Conservation (phyloP, 139 green algal genomes). For the Chlamydomonas eustigma region DNA sequence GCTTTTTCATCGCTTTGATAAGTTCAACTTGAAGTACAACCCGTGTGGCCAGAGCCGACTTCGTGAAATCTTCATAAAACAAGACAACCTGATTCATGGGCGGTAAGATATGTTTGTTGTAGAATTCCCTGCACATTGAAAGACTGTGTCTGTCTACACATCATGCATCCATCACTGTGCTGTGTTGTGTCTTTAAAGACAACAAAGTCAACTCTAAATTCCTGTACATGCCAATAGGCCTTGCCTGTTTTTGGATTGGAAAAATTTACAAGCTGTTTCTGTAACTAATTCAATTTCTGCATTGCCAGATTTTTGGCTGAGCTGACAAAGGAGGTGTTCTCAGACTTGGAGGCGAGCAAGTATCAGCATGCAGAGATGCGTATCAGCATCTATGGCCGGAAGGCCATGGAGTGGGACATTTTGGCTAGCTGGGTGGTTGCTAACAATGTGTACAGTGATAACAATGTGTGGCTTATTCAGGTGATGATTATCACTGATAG, state of each 20-base stretch:
- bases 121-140: background rate
- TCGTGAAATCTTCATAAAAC: slow-evolving; percentile 99
- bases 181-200: no score
- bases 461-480: slow-evolving; percentile 98
- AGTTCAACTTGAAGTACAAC: slow-evolving; percentile 99
- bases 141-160: no score
- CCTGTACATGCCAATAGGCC: no score
- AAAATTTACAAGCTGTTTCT: no score
- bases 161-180: no score
- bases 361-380: slow-evolving; percentile 89
- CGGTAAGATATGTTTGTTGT: slow-evolving; percentile 24
- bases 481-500: slow-evolving; percentile 33
- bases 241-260: no score
- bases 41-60: slow-evolving; percentile 94
- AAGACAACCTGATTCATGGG: slow-evolving; percentile 93
- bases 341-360: slow-evolving; percentile 78
- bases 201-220: no score
- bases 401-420: slow-evolving; percentile 72
- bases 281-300: no score
- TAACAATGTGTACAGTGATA: slow-evolving; percentile 90
- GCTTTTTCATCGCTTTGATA: slow-evolving; percentile 59
- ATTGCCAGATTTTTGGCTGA: slow-evolving; percentile 83
- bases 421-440: slow-evolving; percentile 94
- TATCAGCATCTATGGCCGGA: slow-evolving; percentile 57
- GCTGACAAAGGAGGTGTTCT: slow-evolving; percentile 92